A percentile compares a stretch with the other conserved stretches of the same genome.
These are phyloP conservation scores for Monotropa hypopitys DNA, from an alignment of 179 eudicot genomes.

Conservation along the genomic window DNA sequence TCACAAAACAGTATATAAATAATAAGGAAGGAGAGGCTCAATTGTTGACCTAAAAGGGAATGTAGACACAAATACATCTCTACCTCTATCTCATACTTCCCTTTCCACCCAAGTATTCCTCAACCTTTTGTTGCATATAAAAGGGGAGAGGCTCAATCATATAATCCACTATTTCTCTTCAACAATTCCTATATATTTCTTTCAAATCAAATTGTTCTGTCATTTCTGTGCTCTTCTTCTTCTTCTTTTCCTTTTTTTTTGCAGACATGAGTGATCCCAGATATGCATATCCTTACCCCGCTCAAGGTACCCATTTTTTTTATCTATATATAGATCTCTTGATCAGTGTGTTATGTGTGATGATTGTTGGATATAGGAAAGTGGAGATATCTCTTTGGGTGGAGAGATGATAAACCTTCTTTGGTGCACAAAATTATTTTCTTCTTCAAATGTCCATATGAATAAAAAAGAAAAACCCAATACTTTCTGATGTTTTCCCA, in stretches of 20 bases:
- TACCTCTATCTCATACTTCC: background rate
- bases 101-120: background rate
- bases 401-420: background rate
- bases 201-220: background rate
- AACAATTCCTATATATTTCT: background rate
- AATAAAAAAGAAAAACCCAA: no score
- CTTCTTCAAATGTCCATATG: background rate
- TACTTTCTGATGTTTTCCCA: no score
- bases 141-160: background rate
- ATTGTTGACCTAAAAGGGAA: background rate
- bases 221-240: background rate
- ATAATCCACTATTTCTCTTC: background rate
- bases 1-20: no score
- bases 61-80: background rate
- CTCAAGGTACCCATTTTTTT: slow-evolving; percentile 5
- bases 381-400: background rate
- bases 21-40: no score
- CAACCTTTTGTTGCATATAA: background rate
- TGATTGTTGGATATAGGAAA: background rate
- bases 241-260: background rate
- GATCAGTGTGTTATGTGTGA: background rate
- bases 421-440: background rate
- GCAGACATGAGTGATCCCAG: slow-evolving; percentile 20
- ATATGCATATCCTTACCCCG: slow-evolving; percentile 29
- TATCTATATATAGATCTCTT: background rate